A percentile compares a stretch with the other conserved stretches of the same genome.
phyloP scores from a whole-genome alignment of 1,284 basidiomycete species.

The Cerioporus squamosus region DNA sequence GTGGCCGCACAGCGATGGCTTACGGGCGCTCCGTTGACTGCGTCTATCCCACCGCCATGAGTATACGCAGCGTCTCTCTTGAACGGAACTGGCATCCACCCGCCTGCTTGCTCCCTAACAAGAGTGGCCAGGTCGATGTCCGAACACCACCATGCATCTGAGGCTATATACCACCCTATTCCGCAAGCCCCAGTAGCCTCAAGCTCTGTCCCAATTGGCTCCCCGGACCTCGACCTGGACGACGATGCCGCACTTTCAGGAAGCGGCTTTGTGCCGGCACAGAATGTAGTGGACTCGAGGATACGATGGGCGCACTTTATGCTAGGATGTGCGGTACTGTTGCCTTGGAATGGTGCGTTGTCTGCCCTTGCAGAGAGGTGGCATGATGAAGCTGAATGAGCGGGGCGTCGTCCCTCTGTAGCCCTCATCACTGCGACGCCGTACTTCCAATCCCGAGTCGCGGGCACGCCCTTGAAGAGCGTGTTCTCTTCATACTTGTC shows the following conservation, averaged over 20 bases:
- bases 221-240: constrained; percentile 36
- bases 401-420: constrained; percentile 30
- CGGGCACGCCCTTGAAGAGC: constrained; percentile 54
- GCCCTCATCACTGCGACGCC: constrained; percentile 79
- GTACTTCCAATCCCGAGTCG: constrained; percentile 71
- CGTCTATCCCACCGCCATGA: no score
- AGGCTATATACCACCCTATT: constrained; percentile 33
- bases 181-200: constrained; percentile 32
- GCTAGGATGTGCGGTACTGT: constrained; percentile 71
- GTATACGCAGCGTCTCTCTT: no score
- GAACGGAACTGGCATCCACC: neutral
- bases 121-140: constrained; percentile 4
- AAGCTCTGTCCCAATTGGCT: constrained; percentile 10
- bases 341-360: constrained; percentile 78
- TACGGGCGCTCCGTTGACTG: no score
- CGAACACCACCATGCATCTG: constrained; percentile 20
- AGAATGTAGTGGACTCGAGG: constrained; percentile 39
- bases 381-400: neutral
- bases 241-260: constrained; percentile 37
- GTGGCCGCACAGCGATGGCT: no score
- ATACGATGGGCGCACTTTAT: constrained; percentile 69
- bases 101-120: neutral
- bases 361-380: neutral
- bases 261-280: constrained; percentile 22
- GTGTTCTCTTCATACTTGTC: constrained; percentile 76